Conservation (phyloP, 257 asterid genomes). For the Solanum microdontum region DNA sequence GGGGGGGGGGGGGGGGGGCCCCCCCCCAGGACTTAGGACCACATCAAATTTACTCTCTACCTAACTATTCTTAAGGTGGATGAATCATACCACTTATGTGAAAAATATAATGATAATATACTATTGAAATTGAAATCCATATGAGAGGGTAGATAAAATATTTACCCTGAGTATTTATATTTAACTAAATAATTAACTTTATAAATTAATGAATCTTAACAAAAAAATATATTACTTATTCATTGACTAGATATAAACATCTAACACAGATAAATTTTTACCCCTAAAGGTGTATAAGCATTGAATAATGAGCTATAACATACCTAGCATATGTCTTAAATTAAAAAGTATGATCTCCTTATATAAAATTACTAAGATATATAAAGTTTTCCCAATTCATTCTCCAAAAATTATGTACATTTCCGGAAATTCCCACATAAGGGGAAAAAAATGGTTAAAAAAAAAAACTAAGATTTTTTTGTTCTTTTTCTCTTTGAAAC, state of each 20-base stretch:
- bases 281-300: not conserved
- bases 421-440: slow-evolving; percentile 5
- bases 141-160: not conserved
- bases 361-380: not conserved
- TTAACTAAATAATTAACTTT: not conserved
- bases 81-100: not conserved
- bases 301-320: not conserved
- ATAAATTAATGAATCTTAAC: not conserved
- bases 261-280: not conserved
- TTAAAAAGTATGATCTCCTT: not conserved
- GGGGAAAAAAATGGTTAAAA: not conserved
- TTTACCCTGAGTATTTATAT: not conserved
- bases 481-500: not conserved
- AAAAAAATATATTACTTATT: not conserved
- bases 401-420: slow-evolving; percentile 44
- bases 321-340: not conserved
- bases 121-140: not conserved
- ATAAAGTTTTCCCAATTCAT: not conserved
- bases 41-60: not conserved
- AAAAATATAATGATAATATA: not conserved
- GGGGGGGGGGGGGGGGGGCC: no score
- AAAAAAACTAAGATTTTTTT: not conserved
- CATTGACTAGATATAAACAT: not conserved
- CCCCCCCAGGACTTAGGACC: not conserved
- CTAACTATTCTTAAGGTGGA: not conserved